Percentiles rank a stretch among this genome's conserved stretches.
Evolutionary conservation across 306 rosid species (phyloP).

Genomic region (Benincasa hispida): DNA sequence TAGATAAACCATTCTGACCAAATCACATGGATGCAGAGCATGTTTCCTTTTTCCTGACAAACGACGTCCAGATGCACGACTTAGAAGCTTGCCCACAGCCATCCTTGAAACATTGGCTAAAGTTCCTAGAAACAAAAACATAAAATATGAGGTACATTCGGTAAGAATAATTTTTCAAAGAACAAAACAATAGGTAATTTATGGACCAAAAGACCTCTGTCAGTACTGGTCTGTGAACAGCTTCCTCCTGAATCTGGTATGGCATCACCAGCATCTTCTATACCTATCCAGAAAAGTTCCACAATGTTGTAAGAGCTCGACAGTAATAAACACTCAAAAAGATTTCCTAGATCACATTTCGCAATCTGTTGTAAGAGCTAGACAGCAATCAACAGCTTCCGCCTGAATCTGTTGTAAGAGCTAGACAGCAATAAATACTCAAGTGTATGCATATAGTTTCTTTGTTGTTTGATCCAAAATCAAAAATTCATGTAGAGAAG

Average conservation of each 20-base stretch:
- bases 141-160: not conserved
- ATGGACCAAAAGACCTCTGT: slow-evolving; percentile 1
- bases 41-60: slow-evolving; percentile 14
- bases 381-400: no score
- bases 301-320: not conserved
- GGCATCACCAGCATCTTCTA: slow-evolving; percentile 5
- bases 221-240: not conserved
- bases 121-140: slow-evolving; percentile 17
- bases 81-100: slow-evolving; percentile 27
- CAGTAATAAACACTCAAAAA: no score
- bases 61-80: slow-evolving; percentile 14
- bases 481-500: not conserved
- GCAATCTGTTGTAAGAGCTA: no score
- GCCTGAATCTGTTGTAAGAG: not conserved
- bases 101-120: slow-evolving; percentile 26
- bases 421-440: not conserved
- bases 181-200: not conserved
- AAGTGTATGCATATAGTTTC: not conserved
- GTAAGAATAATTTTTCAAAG: not conserved
- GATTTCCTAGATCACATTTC: no score
- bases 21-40: slow-evolving; percentile 11
- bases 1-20: slow-evolving; percentile 16
- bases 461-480: not conserved
- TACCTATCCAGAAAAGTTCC: not conserved
- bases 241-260: slow-evolving; percentile 8